These are phyloP conservation scores for Lachancea fermentati DNA, from an alignment of 805 yeast species.

Conservation along the genomic window DNA sequence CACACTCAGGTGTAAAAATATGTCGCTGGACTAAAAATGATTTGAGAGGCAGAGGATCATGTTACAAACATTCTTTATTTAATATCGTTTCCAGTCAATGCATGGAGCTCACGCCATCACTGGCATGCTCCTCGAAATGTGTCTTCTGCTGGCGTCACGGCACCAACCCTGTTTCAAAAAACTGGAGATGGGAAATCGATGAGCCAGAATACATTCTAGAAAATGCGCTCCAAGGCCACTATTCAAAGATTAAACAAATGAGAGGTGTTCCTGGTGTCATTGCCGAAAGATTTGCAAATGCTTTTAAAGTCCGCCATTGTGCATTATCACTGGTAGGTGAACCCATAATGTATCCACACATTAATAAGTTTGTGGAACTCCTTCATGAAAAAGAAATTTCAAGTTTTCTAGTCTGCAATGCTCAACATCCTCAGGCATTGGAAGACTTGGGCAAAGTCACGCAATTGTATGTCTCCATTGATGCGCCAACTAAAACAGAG, in stretches of 20 bases:
- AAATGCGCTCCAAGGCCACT: slow-evolving; percentile 86
- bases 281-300: slow-evolving; percentile 85
- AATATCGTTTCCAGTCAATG: slow-evolving; percentile 88
- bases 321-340: slow-evolving; percentile 92
- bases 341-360: slow-evolving; percentile 89
- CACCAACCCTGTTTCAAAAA: slow-evolving; percentile 92
- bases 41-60: slow-evolving; percentile 86
- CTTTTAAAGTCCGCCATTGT: slow-evolving; percentile 84
- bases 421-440: slow-evolving; percentile 89
- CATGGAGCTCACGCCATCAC: slow-evolving; percentile 92
- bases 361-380: slow-evolving; percentile 76
- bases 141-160: slow-evolving; percentile 98
- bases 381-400: slow-evolving; percentile 77
- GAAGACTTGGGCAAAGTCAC: slow-evolving; percentile 69
- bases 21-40: slow-evolving; percentile 97
- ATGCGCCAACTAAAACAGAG: slow-evolving; percentile 82
- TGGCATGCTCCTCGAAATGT: slow-evolving; percentile 92
- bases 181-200: slow-evolving; percentile 95
- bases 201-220: slow-evolving; percentile 76
- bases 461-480: slow-evolving; percentile 87
- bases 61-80: slow-evolving; percentile 88
- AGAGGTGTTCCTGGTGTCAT: slow-evolving; percentile 94
- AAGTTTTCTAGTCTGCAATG: slow-evolving; percentile 87
- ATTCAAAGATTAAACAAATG: slow-evolving; percentile 88
- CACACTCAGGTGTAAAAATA: slow-evolving; percentile 91